Percentiles rank a stretch among this genome's conserved stretches.
These are phyloP conservation scores for Sclerotinia sclerotiorum DNA, from an alignment of 2,329 filamentous ascomycete species.

Conservation along the genomic window DNA sequence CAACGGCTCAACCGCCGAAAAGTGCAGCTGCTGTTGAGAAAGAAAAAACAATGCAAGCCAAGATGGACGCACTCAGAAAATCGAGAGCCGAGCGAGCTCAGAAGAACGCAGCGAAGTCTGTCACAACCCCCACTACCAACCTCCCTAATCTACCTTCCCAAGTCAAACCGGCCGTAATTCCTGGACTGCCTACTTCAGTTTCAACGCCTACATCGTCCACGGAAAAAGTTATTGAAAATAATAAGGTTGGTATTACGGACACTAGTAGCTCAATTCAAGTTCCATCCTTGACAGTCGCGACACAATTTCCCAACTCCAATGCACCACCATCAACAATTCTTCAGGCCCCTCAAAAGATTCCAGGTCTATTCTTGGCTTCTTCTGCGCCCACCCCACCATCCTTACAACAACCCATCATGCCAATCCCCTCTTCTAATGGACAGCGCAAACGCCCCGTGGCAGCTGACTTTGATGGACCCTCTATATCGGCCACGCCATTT, in stretches of 20 bases:
- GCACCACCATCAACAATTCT: constrained; percentile 3
- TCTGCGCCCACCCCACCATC: constrained; percentile 24
- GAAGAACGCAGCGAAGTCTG: constrained; percentile 42
- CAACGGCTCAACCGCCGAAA: constrained; percentile 27
- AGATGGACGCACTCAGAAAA: constrained; percentile 72
- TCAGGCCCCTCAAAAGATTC: constrained; percentile 24
- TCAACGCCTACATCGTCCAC: constrained; percentile 12
- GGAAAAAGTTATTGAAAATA: background rate
- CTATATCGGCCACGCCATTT: constrained; percentile 38
- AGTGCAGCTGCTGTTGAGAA: constrained; percentile 60
- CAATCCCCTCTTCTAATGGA: constrained; percentile 18
- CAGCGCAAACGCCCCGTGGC: constrained; percentile 62
- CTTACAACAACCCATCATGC: constrained; percentile 11
- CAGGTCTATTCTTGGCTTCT: constrained; percentile 38
- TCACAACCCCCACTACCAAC: constrained; percentile 19
- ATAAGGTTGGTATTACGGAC: constrained; percentile 1
- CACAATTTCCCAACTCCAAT: constrained; percentile 10
- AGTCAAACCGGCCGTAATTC: constrained; percentile 5
- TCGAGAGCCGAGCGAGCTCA: constrained; percentile 49
- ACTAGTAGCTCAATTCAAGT: constrained; percentile 5
- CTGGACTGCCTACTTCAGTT: background rate
- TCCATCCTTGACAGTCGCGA: constrained; percentile 1
- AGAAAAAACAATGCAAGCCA: constrained; percentile 70
- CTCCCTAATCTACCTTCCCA: constrained; percentile 12
- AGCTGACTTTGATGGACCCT: constrained; percentile 66